These are phyloP conservation scores for Epicoccum nigrum DNA, from an alignment of 2,329 filamentous ascomycete genomes.

Conservation along the genomic window DNA sequence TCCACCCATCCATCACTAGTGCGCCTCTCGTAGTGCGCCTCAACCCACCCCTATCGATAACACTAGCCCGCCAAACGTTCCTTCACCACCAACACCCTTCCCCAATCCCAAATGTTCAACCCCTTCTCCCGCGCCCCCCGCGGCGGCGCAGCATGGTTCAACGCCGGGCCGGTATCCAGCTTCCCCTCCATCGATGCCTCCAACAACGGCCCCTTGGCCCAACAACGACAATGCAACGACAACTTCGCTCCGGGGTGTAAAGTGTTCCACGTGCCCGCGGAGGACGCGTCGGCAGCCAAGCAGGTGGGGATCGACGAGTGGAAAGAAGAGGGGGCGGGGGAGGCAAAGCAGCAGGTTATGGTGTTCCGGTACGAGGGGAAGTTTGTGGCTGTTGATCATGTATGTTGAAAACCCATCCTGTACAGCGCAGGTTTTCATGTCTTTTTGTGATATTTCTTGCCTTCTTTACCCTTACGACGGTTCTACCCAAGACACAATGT, in stretches of 20 bases:
- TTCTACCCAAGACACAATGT: too few species aligned
- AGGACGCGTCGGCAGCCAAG: slow-evolving; percentile 26
- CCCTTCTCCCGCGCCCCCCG: slow-evolving; percentile 30
- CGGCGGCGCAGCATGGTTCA: slow-evolving; percentile 32
- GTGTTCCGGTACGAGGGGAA: slow-evolving; percentile 68
- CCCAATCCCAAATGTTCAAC: slow-evolving; percentile 15
- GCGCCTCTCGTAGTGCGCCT: slow-evolving; percentile 1
- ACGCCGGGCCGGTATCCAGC: slow-evolving; percentile 24
- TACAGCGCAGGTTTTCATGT: too few species aligned
- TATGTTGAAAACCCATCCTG: slow-evolving; percentile 37
- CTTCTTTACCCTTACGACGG: too few species aligned
- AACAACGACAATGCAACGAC: slow-evolving; percentile 25
- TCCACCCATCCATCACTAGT: slow-evolving; percentile 3
- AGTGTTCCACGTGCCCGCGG: slow-evolving; percentile 32
- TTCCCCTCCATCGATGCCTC: slow-evolving; percentile 27
- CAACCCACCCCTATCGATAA: too few species aligned
- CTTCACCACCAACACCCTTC: neutral
- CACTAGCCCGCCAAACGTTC: neutral
- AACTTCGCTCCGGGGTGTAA: slow-evolving; percentile 27
- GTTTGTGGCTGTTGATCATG: slow-evolving; percentile 72
- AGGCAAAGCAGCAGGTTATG: slow-evolving; percentile 64
- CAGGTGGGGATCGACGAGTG: slow-evolving; percentile 35
- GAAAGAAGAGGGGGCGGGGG: slow-evolving; percentile 29
- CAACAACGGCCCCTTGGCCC: slow-evolving; percentile 17
- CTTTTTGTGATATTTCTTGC: too few species aligned